Base-by-base conservation (phyloP, 805 yeast species). In the Metschnikowia sp. region DNA sequence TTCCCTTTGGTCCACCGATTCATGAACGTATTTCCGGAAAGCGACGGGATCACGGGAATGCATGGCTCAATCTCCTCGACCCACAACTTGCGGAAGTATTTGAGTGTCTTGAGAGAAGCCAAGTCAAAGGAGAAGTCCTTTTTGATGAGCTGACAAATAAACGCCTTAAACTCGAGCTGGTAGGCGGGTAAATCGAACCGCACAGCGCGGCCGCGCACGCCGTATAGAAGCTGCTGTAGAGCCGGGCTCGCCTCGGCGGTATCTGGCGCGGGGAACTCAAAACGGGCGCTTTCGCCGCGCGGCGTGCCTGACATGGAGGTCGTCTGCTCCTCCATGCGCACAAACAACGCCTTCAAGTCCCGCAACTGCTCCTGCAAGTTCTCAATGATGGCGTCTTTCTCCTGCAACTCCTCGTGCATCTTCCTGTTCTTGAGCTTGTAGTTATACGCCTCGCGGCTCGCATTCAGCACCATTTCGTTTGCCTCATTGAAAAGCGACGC, bases 401-500 rank as follows among this genome's bases (percentile, higher is more conserved):
- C 96, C 33, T 73, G 76, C 33, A 87, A 60, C 53, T 72, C 77
- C 55, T 72, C 77, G 38, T 62, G 58, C 40, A 86, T 62, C 52
- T 77, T 81, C 32, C 76, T 68, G 56, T 86, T 86, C 54, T 82
- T 80, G 42, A 78, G 65, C 55, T 83, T 81, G 51, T 73, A 73
- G 32, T 79, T 81, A 59, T 83, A 76, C 5, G 83, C 78, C 47
- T 84, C 86, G 44, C 81, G 74, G 50, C 87, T 79, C 0, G 96
- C 96, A 51, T 83, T 80, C 41, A 85, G 81, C 7, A 88, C 96
- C 88, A 88, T 87, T 42, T 77, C 76, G 61, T 88, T 88, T 11
- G 96, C 96, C 60, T 89, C 94, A 52, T 81, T 85, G 60, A 88
- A 88, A 31, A 88, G 67, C 1, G 90, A 81, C 1, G 84, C 88